Evolutionary conservation across 176 grass and related monocot genomes (phyloP), one percentile per base, ranked within the genome.

Genomic region (Ensete ventricosum): DNA sequence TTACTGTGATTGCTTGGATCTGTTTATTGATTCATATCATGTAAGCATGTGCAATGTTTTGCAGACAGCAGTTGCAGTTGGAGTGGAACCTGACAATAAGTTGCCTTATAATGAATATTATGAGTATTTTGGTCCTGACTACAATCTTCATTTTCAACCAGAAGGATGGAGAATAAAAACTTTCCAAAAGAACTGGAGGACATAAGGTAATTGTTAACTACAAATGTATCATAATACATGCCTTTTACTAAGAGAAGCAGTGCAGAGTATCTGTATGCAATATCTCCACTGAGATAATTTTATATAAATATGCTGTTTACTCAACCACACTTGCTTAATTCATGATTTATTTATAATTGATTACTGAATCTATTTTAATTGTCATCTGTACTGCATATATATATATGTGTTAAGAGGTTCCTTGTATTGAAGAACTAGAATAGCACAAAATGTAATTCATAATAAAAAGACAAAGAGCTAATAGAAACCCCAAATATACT

Each of bases 81-180:
- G 75, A 24, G 75, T 77, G 60, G 75, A 77, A 27, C 75, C 60
- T 52, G 75, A 77, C 22, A 77, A 77, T 65, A 64, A 26, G 26
- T 64, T 77, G 60, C 75, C 75, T 16, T 77, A 77, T 14, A 77
- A 77, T 66, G 75, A 77, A 24, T 77, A 77, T 14, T 77, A 77
- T 19, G 75, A 77, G 60, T 77, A 77, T 60, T 77, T 77, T 77
- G 75, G 75, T 77, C 75, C 75, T n/a, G 75, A 77, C 21, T 77
- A 77, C 65, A 77, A 53, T 77, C 75, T 77, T 64, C 60, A 66
- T 77, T 53, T 77, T 65, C 59, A 65, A 77, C 75, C 75, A 53
- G 49, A 66, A 77, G n/a, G 49, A 49, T 65, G 13, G 75, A 77
- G 48, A 77, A 77, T 23, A 63, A 77, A 12, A 77, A 66, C 60